Base-by-base conservation (phyloP, 768 basidiomycete genomes). In the Tricholoma furcatifolium region DNA sequence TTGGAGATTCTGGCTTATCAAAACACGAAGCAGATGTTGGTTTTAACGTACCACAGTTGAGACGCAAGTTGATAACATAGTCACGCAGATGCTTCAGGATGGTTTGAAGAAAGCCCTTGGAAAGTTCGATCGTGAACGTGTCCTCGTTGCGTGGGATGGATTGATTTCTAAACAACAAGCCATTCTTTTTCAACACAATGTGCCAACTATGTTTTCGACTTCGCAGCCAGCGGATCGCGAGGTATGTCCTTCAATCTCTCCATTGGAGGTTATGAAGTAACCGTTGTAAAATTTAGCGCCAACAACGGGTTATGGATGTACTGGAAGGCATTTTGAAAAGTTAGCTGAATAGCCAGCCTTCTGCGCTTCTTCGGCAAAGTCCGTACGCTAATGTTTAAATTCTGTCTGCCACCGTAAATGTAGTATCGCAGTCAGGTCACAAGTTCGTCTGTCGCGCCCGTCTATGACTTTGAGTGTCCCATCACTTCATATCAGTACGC, bases 131-230 rank as follows among this genome's bases (percentile, higher is more conserved):
- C 60, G 60, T n/a, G 83, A 90, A 46, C 77, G 85, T 34, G 85
- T 76, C 9, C 66, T 92, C 6, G 74, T 82, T 2, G 86, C 88
- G 8, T 93, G 90, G 88, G 90, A 90, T 61, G 80, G 79, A 17
- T 74, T 93, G n/a, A 66, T 85, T 17, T 70, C 79, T 45, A 82
- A 80, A 60, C 91, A 93, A 65, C 91, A 93, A 67, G 63, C 70
- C 0, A 70, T 79, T 14, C 72, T 93, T 43, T 81, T 83, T 58
- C 65, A 74, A 27, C 70, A 85, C 41, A 72, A 76, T 36, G 79
- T 93, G 12, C 91, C 91, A 14, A 75, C 81, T 2, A 91, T 93
- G 86, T 88, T 80, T 62, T 67, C 73, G 11, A 83, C 86, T 2
- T 67, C 62, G 40, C 74, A 75, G 40, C 60, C 62, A 35, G 62